Evolutionary conservation across 2,329 filamentous ascomycete genomes (phyloP), one percentile per base, ranked within the genome.

Genomic region (Arthroderma sp.): DNA sequence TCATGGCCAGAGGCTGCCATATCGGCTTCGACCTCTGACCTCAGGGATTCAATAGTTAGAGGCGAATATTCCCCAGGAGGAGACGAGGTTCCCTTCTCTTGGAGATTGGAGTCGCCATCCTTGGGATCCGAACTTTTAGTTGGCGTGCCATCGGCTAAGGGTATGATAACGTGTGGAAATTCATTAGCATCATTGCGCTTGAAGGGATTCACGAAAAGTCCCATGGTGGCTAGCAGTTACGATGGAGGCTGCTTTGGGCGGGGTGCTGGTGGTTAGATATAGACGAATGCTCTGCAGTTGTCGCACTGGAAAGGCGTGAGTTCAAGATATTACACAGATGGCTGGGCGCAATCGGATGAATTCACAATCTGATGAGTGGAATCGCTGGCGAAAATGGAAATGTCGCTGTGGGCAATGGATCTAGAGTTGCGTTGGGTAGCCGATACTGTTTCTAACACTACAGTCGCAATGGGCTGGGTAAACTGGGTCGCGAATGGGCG

Each of bases 1-100:
- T 82, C 77, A 53, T 72, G 69, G n/a, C 71, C 72, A 5, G 66
- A 67, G 29, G 72, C 65, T 8, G 73, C 72, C 45, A 74, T 55
- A 46, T 80, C 77, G 4, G 72, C 71, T 50, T 76, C 72, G 43
- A 86, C 75, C 55, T 86, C 82, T 47, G 74, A 75, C 52, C 80
- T 73, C 49, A 89, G 64, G 4, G 74, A 74, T 52, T 86, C 82
- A 44, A 89, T 68, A 36, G 80, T 86, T 55, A 83, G 78, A 47
- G 68, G 61, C 38, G 65, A 55, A 60, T 68, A 60, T 50, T 62
- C 53, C 55, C 31, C 38, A 29, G 36, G 31, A 3, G 44, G 40
- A 10, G 57, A 57, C 15, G 55, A 52, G 6, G 60, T 60, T 43
- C 66, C 66, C 46, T 61, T 68, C 38, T 67, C 65, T 36, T 62